Evolutionary conservation across 1,284 basidiomycete genomes (phyloP).

Genomic region (Omphalotus olearius): DNA sequence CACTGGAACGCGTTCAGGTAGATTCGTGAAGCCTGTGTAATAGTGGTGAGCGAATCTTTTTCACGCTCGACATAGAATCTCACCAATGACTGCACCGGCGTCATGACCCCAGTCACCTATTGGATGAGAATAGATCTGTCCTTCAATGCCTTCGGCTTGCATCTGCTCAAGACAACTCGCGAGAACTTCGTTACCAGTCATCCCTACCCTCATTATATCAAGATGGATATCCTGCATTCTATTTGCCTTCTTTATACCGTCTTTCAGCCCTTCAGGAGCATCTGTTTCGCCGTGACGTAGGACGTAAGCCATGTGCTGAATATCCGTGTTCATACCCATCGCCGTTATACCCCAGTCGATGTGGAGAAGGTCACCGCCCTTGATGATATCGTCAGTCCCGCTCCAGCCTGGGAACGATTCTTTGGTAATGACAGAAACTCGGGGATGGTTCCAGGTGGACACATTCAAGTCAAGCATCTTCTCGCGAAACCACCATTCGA

Average conservation of each 20-base stretch:
- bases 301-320: conserved; percentile 53
- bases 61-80: conserved; percentile 12
- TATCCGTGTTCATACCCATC: conserved; percentile 53
- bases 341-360: conserved; percentile 52
- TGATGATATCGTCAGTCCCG: conserved; percentile 36
- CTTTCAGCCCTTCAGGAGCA: conserved; percentile 38
- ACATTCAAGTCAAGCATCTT: conserved; percentile 46
- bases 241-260: conserved; percentile 43
- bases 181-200: conserved; percentile 46
- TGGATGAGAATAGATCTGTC: conserved; percentile 49
- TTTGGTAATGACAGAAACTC: conserved; percentile 42
- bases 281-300: conserved; percentile 39
- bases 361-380: conserved; percentile 47
- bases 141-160: conserved; percentile 39
- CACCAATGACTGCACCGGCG: conserved; percentile 48
- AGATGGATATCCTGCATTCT: conserved; percentile 48
- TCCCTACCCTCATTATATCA: conserved; percentile 38
- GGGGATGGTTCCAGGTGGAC: conserved; percentile 50
- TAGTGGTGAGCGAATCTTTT: not conserved
- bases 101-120: conserved; percentile 58
- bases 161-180: conserved; percentile 35
- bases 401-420: conserved; percentile 42
- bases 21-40: conserved; percentile 40
- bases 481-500: conserved; percentile 53
- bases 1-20: conserved; percentile 40